Percentiles rank a stretch among this genome's conserved stretches.
These are phyloP conservation scores for Neofusicoccum laricinum DNA, from an alignment of 2,329 filamentous ascomycete genomes.

Conservation along the genomic window DNA sequence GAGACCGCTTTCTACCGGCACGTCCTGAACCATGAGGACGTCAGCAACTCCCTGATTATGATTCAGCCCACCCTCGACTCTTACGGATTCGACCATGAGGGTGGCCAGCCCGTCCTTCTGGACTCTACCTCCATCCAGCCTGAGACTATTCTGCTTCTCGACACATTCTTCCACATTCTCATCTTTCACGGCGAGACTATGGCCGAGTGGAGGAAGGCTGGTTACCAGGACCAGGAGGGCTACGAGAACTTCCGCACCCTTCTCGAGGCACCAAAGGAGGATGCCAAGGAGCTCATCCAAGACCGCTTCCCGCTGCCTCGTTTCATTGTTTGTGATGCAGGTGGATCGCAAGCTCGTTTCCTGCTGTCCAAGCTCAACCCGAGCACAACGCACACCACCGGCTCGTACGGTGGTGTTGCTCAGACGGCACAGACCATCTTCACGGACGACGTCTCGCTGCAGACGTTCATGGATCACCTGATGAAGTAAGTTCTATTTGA, in stretches of 20 bases:
- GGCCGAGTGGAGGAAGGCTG: conserved; percentile 95
- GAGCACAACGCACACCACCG: conserved; percentile 91
- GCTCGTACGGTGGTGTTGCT: conserved; percentile 83
- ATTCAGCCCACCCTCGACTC: conserved; percentile 97
- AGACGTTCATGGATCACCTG: conserved; percentile 99
- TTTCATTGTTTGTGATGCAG: conserved; percentile 98
- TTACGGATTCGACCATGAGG: conserved; percentile 95
- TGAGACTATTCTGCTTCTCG: conserved; percentile 87
- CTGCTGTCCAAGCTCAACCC: conserved; percentile 95
- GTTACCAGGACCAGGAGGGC: conserved; percentile 95
- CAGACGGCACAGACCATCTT: conserved; percentile 97
- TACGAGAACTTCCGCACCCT: conserved; percentile 93
- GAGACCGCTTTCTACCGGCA: conserved; percentile 99
- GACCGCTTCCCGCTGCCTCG: conserved; percentile 97
- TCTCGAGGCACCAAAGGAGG: conserved; percentile 91
- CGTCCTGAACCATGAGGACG: conserved; percentile 94
- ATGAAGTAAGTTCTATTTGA: conserved; percentile 66
- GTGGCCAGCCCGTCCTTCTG: conserved; percentile 85
- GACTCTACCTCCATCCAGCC: conserved; percentile 96
- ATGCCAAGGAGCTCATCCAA: conserved; percentile 92
- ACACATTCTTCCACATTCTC: conserved; percentile 99
- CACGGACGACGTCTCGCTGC: conserved; percentile 94
- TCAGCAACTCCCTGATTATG: conserved; percentile 96
- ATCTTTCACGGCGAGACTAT: conserved; percentile 99
- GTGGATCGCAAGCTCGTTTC: conserved; percentile 96